A percentile compares a stretch with the other conserved stretches of the same genome.
Evolutionary conservation across 331 rosid genomes (phyloP).

Genomic region (Spiraea crenata): DNA sequence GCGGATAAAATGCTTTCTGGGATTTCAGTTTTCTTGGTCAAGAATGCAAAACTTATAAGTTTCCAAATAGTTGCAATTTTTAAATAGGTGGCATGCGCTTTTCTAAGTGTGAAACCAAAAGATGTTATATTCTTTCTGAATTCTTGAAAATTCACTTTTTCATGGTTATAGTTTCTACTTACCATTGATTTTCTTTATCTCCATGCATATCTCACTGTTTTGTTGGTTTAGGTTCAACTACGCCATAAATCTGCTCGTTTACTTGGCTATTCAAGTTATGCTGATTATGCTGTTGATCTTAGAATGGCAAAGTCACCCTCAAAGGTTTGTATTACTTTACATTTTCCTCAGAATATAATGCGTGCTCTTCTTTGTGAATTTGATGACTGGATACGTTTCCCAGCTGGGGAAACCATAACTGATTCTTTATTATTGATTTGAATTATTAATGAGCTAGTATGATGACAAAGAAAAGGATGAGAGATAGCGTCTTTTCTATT

Average conservation of each 20-base stretch:
- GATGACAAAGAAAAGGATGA: neutral
- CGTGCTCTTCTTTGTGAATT: neutral
- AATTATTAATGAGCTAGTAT: neutral
- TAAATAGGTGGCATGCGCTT: neutral
- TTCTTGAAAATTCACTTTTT: neutral
- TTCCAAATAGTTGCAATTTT: neutral
- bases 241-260: constrained; percentile 90
- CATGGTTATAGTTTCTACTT: neutral
- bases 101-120: neutral
- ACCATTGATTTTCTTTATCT: constrained; percentile 10
- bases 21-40: neutral
- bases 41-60: neutral
- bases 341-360: neutral
- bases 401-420: neutral
- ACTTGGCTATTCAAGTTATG: constrained; percentile 84
- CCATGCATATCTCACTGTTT: constrained; percentile 11
- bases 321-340: constrained; percentile 52
- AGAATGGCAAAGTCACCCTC: constrained; percentile 94
- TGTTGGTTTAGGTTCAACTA: constrained; percentile 64
- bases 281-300: constrained; percentile 73
- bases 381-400: neutral
- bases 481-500: neutral
- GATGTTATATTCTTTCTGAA: neutral
- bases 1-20: neutral
- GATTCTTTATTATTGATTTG: neutral